phyloP scores from a whole-genome alignment of 2,329 filamentous ascomycete genomes.

The Chaetomium sp. region DNA sequence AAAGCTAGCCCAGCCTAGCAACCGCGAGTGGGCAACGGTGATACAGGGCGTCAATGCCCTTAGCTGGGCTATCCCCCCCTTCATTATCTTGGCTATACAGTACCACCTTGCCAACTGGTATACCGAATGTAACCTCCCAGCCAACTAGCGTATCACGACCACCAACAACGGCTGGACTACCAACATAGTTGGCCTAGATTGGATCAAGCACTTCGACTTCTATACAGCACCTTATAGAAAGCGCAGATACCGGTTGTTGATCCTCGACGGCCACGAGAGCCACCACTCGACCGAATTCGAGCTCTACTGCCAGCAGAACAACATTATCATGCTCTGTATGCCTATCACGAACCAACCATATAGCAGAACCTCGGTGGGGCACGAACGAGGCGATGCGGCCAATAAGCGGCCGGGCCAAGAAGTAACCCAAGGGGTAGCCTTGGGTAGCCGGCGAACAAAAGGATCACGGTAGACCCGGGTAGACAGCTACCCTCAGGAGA shows the following conservation, averaged over 20 bases:
- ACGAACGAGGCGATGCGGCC: too few relatives aligned
- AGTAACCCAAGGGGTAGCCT: too few relatives aligned
- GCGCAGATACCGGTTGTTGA: too few relatives aligned
- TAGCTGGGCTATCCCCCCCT: not conserved
- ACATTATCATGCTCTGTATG: not conserved
- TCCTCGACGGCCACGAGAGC: too few relatives aligned
- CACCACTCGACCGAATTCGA: too few relatives aligned
- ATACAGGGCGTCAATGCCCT: not conserved
- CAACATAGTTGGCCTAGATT: not conserved
- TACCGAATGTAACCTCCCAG: not conserved
- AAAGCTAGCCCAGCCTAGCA: not conserved
- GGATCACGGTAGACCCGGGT: too few relatives aligned
- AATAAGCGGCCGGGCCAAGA: too few relatives aligned
- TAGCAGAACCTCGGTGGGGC: too few relatives aligned
- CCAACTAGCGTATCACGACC: not conserved
- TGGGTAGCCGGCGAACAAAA: too few relatives aligned
- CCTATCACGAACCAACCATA: too few relatives aligned
- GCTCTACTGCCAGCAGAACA: too few relatives aligned
- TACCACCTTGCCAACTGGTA: not conserved
- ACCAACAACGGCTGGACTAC: not conserved
- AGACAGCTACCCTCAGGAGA: too few relatives aligned
- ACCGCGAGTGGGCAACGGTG: not conserved
- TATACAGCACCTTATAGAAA: not conserved
- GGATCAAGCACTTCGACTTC: not conserved
- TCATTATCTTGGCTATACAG: not conserved